Conservation (phyloP, 2,329 filamentous ascomycete species). For the Penicillium crustosum region DNA sequence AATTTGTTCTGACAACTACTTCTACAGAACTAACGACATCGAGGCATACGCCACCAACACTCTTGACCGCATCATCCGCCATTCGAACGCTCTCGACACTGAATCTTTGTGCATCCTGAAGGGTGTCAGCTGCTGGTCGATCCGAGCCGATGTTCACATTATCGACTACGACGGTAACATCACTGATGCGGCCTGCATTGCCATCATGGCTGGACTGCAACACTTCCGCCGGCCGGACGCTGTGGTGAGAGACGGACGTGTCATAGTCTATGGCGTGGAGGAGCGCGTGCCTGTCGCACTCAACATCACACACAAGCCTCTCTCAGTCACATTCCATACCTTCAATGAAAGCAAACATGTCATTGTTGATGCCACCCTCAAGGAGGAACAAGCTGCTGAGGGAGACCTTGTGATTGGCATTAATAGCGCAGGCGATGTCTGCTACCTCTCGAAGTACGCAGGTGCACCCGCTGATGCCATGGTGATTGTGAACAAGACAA, state of each 20-base stretch:
- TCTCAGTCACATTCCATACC: slow-evolving; percentile 87
- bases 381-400: slow-evolving; percentile 57
- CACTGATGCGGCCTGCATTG: slow-evolving; percentile 80
- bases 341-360: slow-evolving; percentile 55
- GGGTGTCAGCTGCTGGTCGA: slow-evolving; percentile 84
- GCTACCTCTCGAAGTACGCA: slow-evolving; percentile 86
- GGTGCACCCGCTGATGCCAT: slow-evolving; percentile 80
- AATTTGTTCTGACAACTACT: slow-evolving; percentile 9
- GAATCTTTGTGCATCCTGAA: slow-evolving; percentile 94
- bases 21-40: slow-evolving; percentile 67
- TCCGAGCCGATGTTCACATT: slow-evolving; percentile 89
- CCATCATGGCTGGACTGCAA: slow-evolving; percentile 80
- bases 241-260: slow-evolving; percentile 75
- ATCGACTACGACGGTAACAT: slow-evolving; percentile 89
- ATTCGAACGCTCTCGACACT: slow-evolving; percentile 88
- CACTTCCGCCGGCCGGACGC: slow-evolving; percentile 92
- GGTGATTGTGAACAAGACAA: slow-evolving; percentile 72
- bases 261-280: slow-evolving; percentile 78
- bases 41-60: slow-evolving; percentile 84
- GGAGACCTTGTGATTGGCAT: slow-evolving; percentile 76
- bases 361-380: slow-evolving; percentile 48
- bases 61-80: slow-evolving; percentile 90
- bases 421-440: slow-evolving; percentile 87
- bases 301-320: slow-evolving; percentile 86
- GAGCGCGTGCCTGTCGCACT: slow-evolving; percentile 89